Conservation (phyloP, 805 yeast species). For the Lachancea fermentati region DNA sequence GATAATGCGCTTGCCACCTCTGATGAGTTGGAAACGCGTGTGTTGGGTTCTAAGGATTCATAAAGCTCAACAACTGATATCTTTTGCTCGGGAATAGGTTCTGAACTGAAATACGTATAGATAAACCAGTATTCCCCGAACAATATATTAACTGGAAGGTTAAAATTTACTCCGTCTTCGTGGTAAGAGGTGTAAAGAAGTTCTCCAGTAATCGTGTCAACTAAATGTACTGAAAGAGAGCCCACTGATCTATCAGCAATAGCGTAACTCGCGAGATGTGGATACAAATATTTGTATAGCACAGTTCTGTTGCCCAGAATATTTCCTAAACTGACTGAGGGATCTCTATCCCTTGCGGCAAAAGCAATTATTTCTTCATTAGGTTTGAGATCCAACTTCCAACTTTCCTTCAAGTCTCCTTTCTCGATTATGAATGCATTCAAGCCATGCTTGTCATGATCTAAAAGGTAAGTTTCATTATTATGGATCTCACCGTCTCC, state of each 20-base stretch:
- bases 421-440: constrained; percentile 24
- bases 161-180: constrained; percentile 38
- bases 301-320: constrained; percentile 66
- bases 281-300: constrained; percentile 77
- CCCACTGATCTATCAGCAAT: constrained; percentile 31
- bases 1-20: constrained; percentile 34
- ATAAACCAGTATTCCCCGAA: constrained; percentile 83
- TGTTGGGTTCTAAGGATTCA: constrained; percentile 55
- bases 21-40: constrained; percentile 29
- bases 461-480: constrained; percentile 17
- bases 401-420: constrained; percentile 29
- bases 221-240: constrained; percentile 42
- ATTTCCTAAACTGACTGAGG: constrained; percentile 57
- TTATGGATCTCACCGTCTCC: constrained; percentile 12
- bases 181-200: constrained; percentile 42
- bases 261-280: constrained; percentile 54
- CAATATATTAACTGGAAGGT: constrained; percentile 43
- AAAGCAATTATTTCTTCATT: constrained; percentile 38
- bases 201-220: constrained; percentile 70
- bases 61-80: constrained; percentile 73
- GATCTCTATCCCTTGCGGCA: constrained; percentile 36
- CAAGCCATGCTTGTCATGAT: constrained; percentile 18
- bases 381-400: constrained; percentile 31
- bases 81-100: constrained; percentile 48
- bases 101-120: constrained; percentile 52